phyloP scores from a whole-genome alignment of 495 filamentous ascomycete species.

The Penicillium roqueforti region DNA sequence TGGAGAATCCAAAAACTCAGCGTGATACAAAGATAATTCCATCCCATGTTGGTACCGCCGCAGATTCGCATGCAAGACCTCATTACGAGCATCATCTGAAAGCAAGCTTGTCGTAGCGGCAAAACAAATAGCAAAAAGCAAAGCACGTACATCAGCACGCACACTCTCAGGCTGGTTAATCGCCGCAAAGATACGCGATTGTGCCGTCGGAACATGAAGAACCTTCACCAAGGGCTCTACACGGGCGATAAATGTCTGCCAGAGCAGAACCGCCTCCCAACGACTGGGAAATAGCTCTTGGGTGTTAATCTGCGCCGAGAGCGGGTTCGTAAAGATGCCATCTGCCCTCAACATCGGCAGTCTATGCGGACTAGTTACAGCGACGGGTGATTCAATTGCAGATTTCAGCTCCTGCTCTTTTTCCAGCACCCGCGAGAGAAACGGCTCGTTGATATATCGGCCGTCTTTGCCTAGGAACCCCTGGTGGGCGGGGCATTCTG shows the following conservation, averaged over 20 bases:
- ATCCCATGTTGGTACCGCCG: slow-evolving; percentile 31
- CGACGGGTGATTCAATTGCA: slow-evolving; percentile 22
- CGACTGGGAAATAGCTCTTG: slow-evolving; percentile 20
- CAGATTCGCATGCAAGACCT: slow-evolving; percentile 25
- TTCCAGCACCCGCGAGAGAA: slow-evolving; percentile 28
- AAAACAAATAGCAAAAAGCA: slow-evolving; percentile 46
- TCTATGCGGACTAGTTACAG: slow-evolving; percentile 7
- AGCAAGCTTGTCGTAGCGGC: slow-evolving; percentile 34
- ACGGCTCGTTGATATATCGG: slow-evolving; percentile 29
- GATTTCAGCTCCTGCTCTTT: slow-evolving; percentile 26
- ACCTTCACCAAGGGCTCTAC: slow-evolving; percentile 43
- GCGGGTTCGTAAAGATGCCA: slow-evolving; percentile 19
- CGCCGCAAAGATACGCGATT: slow-evolving; percentile 33
- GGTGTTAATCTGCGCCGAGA: slow-evolving; percentile 15
- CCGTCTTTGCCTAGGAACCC: slow-evolving; percentile 25
- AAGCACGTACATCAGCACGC: slow-evolving; percentile 30
- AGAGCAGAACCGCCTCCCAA: slow-evolving; percentile 28
- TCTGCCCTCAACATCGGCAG: slow-evolving; percentile 15
- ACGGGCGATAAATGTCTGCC: slow-evolving; percentile 27
- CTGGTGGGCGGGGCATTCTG: slow-evolving; percentile 3
- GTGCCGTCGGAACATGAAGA: slow-evolving; percentile 40
- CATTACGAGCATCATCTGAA: slow-evolving; percentile 25
- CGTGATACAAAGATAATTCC: slow-evolving; percentile 26
- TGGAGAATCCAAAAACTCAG: slow-evolving; percentile 31
- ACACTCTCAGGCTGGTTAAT: slow-evolving; percentile 32